These are phyloP conservation scores for Phytopythium ostracodes DNA, from an alignment of 352 stramenopile species.

Conservation along the genomic window DNA sequence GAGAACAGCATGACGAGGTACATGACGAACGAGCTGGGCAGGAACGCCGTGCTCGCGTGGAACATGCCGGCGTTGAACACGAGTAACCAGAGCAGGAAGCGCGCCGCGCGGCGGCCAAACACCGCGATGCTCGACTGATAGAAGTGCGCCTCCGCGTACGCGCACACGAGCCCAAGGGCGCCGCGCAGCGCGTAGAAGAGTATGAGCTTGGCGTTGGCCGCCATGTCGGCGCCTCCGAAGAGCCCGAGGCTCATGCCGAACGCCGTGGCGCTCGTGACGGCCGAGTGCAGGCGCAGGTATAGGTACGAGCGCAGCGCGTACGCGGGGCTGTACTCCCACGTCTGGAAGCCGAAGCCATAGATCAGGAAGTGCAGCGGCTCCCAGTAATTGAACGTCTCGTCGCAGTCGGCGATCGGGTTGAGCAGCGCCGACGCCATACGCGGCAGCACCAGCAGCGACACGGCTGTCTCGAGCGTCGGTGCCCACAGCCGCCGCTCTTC, in stretches of 20 bases:
- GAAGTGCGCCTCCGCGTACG: conserved; percentile 85
- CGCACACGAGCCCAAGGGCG: conserved; percentile 67
- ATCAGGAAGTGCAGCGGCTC: conserved; percentile 97
- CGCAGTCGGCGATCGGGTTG: conserved; percentile 94
- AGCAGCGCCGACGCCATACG: conserved; percentile 54
- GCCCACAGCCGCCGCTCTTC: conserved; percentile 50
- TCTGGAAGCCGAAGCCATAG: conserved; percentile 90
- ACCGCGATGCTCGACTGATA: conserved; percentile 58
- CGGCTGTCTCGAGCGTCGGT: conserved; percentile 49
- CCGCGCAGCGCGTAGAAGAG: conserved; percentile 91
- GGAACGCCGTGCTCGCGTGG: conserved; percentile 88
- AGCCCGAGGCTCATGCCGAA: conserved; percentile 36
- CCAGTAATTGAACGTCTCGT: conserved; percentile 99
- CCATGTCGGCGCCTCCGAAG: conserved; percentile 9
- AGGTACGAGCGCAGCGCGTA: conserved; percentile 96
- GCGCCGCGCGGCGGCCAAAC: conserved; percentile 62
- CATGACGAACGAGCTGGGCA: conserved; percentile 92
- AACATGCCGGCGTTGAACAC: conserved; percentile 91
- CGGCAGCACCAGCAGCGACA: conserved; percentile 64
- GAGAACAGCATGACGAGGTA: conserved; percentile 77
- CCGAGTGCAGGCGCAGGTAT: conserved; percentile 81
- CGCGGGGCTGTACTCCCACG: conserved; percentile 89
- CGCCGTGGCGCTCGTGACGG: conserved; percentile 39
- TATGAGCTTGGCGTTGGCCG: conserved; percentile 53
- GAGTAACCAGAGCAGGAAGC: conserved; percentile 73